Evolutionary conservation across 495 filamentous ascomycete genomes (phyloP), one percentile per base, ranked within the genome.

Genomic region (Trichoderma reesei): DNA sequence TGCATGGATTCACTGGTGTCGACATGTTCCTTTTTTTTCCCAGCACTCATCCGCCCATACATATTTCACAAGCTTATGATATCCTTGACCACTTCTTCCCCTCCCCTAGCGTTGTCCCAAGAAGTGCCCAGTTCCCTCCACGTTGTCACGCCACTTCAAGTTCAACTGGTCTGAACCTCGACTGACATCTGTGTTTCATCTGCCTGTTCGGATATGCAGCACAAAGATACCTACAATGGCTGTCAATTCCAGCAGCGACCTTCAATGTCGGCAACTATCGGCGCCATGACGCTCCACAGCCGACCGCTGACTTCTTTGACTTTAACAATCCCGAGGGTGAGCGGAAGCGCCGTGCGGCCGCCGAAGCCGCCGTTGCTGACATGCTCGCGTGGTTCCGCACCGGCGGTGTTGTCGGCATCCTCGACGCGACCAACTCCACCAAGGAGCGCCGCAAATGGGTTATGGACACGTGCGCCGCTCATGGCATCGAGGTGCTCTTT

Each of bases 261-360:
- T 98, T 98, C 86, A 98, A 98, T 66, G 94, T 98, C 60, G 94
- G 94, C 69, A 88, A 86, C 68, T 98, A 98, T 70, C 91, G 94
- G 62, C 90, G 94, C 66, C 79, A 85, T 66, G 86, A 88, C 67
- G 94, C 90, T 2, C 92, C 94, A 6, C 88, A 90, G 64, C 94
- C 94, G 2, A 80, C 83, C 0, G 94, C 94, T 20, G 88, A 89
- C 68, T 98, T 98, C 82, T 98, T 98, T 74, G 92, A 95, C 69
- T 90, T 83, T 38, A 79, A 82, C 66, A 98, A 98, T 72, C 74
- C 80, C 41, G 92, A 97, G 69, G 94, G 94, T 37, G 94, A 98
- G 77, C 88, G 89, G 56, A 85, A 93, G 76, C 85, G 94, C 46
- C 84, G 85, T 59, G 91, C 86, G 18, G 94, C 94, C 6, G 94